A percentile compares a stretch with the other conserved stretches of the same genome.
Conservation (phyloP, 225 moss, liverwort and hornwort species). For the Physcomitrium patens region DNA sequence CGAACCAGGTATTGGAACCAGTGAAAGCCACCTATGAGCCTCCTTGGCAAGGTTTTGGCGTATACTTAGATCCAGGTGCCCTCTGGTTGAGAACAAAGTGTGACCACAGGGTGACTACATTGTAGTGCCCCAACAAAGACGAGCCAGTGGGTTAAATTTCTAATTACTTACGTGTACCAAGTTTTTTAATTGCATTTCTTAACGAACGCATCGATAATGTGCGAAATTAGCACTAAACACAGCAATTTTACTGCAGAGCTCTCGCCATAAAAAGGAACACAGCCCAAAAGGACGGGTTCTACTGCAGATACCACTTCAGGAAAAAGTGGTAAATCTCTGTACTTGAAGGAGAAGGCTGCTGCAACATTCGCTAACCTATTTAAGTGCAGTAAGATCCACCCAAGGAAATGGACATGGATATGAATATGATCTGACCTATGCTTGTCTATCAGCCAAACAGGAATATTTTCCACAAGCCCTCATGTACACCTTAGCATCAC, state of each 20-base stretch:
- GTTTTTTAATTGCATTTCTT: background rate
- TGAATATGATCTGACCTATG: constrained; percentile 38
- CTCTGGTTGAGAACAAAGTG: too few relatives aligned
- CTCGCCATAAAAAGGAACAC: constrained; percentile 19
- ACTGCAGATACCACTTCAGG: constrained; percentile 29
- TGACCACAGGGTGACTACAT: too few relatives aligned
- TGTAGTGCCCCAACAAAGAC: too few relatives aligned
- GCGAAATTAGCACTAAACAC: constrained; percentile 9
- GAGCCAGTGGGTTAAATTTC: too few relatives aligned
- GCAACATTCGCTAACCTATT: constrained; percentile 42
- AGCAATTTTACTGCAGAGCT: constrained; percentile 34
- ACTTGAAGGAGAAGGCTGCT: constrained; percentile 30
- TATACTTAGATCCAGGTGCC: too few relatives aligned
- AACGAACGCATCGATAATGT: background rate
- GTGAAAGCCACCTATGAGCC: too few relatives aligned
- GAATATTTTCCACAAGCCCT: constrained; percentile 35
- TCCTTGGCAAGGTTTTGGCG: too few relatives aligned
- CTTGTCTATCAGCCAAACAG: constrained; percentile 33
- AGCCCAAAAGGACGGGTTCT: constrained; percentile 6
- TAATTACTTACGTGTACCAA: too few relatives aligned
- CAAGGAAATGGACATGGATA: constrained; percentile 38
- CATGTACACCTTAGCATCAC: constrained; percentile 34
- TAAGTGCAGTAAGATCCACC: constrained; percentile 38
- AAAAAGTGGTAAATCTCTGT: constrained; percentile 28
- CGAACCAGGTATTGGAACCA: too few relatives aligned